These are phyloP conservation scores for Citrullus colocynthis DNA, from an alignment of 306 rosid species.

Conservation along the genomic window DNA sequence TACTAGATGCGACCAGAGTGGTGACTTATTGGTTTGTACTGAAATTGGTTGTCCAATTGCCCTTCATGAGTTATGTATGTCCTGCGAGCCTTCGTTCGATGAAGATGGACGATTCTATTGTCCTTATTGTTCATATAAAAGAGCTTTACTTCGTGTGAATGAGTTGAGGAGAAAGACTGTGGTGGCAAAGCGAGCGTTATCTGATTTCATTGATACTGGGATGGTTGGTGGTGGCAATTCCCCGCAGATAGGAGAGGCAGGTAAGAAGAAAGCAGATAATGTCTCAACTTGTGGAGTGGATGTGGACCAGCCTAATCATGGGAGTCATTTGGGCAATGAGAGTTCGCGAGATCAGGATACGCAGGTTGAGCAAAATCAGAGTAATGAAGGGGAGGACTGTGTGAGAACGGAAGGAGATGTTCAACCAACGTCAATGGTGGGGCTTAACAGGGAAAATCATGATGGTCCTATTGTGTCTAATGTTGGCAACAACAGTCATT, in stretches of 20 bases:
- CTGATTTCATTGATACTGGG: conserved; percentile 21
- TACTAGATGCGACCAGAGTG: conserved; percentile 29
- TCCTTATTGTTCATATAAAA: conserved; percentile 51
- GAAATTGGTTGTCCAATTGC: conserved; percentile 41
- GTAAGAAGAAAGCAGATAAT: conserved; percentile 3
- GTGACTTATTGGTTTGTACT: conserved; percentile 30
- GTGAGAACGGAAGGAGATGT: background rate
- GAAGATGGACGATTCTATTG: conserved; percentile 42
- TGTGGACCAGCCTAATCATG: background rate
- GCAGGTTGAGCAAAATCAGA: conserved; percentile 14
- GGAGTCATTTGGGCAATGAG: background rate
- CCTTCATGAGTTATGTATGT: conserved; percentile 42
- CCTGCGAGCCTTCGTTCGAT: conserved; percentile 41
- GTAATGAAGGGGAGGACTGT: background rate
- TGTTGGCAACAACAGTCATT: background rate
- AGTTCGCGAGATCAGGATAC: background rate
- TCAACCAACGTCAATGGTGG: background rate
- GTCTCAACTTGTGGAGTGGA: background rate
- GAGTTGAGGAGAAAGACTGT: conserved; percentile 25
- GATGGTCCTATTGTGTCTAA: background rate
- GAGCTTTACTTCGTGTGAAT: conserved; percentile 9
- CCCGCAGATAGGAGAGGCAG: background rate
- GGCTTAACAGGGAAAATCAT: conserved; percentile 11
- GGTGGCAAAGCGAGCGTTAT: conserved; percentile 30
- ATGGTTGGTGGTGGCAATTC: background rate